Evolutionary conservation across 805 yeast genomes (phyloP).

Genomic region (Sugiyamaella floridensis): DNA sequence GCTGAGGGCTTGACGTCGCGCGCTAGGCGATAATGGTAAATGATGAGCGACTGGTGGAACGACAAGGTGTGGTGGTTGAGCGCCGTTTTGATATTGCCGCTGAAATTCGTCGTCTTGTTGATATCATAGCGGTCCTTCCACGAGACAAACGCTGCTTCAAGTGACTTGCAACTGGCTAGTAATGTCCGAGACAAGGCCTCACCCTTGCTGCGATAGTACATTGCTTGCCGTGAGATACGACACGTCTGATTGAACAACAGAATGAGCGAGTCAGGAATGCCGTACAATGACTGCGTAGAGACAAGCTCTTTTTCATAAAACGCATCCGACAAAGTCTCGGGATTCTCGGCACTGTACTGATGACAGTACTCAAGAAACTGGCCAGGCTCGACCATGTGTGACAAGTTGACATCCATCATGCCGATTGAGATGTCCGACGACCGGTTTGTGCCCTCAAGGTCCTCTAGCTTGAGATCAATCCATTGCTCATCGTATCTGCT

Average conservation of each 20-base stretch:
- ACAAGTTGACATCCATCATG: constrained; percentile 8
- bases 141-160: constrained; percentile 45
- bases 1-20: constrained; percentile 47
- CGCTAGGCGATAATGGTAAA: constrained; percentile 64
- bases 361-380: constrained; percentile 24
- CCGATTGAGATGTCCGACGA: background rate
- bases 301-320: constrained; percentile 21
- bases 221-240: constrained; percentile 54
- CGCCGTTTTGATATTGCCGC: constrained; percentile 46
- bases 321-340: constrained; percentile 13
- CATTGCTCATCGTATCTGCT: constrained; percentile 13
- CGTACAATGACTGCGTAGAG: constrained; percentile 75
- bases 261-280: constrained; percentile 75
- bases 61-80: constrained; percentile 75
- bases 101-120: constrained; percentile 18
- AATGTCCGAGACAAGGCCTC: constrained; percentile 15
- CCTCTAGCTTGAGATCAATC: constrained; percentile 24
- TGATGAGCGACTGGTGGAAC: constrained; percentile 62
- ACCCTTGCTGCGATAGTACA: constrained; percentile 36
- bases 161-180: constrained; percentile 23
- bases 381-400: constrained; percentile 20
- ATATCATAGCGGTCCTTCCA: constrained; percentile 67
- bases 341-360: constrained; percentile 14
- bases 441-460: constrained; percentile 13
- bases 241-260: constrained; percentile 67